Evolutionary conservation across 2,329 filamentous ascomycete species (phyloP).

Genomic region (Ascochyta rabiei): DNA sequence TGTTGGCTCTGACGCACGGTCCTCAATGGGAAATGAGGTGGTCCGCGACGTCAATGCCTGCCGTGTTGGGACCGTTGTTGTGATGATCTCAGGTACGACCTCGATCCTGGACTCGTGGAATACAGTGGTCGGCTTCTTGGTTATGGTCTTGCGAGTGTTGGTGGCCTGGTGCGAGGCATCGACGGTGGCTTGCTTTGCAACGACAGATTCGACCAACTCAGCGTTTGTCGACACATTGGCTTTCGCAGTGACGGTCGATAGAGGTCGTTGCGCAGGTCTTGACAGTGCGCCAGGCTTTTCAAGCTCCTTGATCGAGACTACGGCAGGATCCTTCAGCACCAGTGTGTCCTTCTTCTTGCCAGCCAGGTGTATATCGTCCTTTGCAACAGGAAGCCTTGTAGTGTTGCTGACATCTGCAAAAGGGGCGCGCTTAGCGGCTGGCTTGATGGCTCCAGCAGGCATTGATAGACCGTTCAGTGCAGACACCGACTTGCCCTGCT

Average conservation of each 20-base stretch:
- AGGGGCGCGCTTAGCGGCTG: conserved; percentile 74
- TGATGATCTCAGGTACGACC: conserved; percentile 19
- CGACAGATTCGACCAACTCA: conserved; percentile 24
- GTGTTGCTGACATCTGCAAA: conserved; percentile 85
- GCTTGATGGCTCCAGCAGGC: conserved; percentile 64
- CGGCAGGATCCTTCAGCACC: conserved; percentile 41
- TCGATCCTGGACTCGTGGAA: conserved; percentile 57
- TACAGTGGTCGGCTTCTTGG: conserved; percentile 60
- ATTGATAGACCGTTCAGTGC: conserved; percentile 62
- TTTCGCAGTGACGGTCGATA: conserved; percentile 40
- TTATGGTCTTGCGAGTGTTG: conserved; percentile 54
- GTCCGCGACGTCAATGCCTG: conserved; percentile 29
- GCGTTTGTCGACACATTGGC: conserved; percentile 22
- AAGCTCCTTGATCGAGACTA: conserved; percentile 44
- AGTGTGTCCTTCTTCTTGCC: conserved; percentile 49
- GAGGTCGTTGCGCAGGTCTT: conserved; percentile 68
- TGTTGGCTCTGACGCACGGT: conserved; percentile 28
- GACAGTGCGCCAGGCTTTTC: conserved; percentile 55
- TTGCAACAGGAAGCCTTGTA: conserved; percentile 47
- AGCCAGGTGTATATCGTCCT: conserved; percentile 63
- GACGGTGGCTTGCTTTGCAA: conserved; percentile 30
- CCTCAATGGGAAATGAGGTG: conserved; percentile 31
- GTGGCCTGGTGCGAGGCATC: conserved; percentile 41
- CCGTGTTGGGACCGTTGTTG: conserved; percentile 29
- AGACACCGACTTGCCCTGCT: conserved; percentile 80